Percentiles rank a stretch among this genome's conserved stretches.
phyloP scores from a whole-genome alignment of 2,329 filamentous ascomycete species.

The Lachnellula arida region DNA sequence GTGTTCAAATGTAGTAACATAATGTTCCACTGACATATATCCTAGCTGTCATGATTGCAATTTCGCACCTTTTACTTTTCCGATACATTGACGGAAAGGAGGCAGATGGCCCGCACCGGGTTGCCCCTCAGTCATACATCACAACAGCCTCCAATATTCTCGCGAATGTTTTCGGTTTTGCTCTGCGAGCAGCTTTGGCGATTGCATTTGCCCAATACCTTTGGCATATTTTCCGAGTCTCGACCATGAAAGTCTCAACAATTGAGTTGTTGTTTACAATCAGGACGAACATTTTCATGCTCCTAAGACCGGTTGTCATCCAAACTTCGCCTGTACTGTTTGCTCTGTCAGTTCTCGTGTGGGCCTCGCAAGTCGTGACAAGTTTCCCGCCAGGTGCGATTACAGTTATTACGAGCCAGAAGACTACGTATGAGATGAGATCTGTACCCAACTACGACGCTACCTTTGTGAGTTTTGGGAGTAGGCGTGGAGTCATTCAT shows the following conservation, averaged over 20 bases:
- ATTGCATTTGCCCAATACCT: conserved; percentile 21
- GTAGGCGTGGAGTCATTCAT: neutral
- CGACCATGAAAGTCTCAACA: conserved; percentile 23
- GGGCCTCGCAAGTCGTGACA: conserved; percentile 11
- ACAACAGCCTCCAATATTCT: conserved; percentile 23
- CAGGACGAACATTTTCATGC: conserved; percentile 15
- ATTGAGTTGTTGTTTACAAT: conserved; percentile 21
- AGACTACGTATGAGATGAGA: neutral
- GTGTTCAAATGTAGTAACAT: neutral
- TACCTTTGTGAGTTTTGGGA: conserved; percentile 16
- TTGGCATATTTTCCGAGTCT: conserved; percentile 18
- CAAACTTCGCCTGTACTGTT: conserved; percentile 16
- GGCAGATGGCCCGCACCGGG: conserved; percentile 16
- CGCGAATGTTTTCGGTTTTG: conserved; percentile 21
- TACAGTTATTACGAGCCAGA: conserved; percentile 8
- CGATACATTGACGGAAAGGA: conserved; percentile 17
- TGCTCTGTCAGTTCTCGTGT: conserved; percentile 17
- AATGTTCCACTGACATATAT: neutral
- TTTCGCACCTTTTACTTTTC: conserved; percentile 20
- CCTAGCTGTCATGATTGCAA: conserved; percentile 14
- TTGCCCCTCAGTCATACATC: conserved; percentile 20
- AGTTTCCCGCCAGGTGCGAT: conserved; percentile 24
- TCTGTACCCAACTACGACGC: conserved; percentile 20
- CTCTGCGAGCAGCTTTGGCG: conserved; percentile 8
- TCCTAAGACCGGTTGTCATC: conserved; percentile 10